Evolutionary conservation across 352 stramenopile genomes (phyloP).

Genomic region (Globisporangium canariense): DNA sequence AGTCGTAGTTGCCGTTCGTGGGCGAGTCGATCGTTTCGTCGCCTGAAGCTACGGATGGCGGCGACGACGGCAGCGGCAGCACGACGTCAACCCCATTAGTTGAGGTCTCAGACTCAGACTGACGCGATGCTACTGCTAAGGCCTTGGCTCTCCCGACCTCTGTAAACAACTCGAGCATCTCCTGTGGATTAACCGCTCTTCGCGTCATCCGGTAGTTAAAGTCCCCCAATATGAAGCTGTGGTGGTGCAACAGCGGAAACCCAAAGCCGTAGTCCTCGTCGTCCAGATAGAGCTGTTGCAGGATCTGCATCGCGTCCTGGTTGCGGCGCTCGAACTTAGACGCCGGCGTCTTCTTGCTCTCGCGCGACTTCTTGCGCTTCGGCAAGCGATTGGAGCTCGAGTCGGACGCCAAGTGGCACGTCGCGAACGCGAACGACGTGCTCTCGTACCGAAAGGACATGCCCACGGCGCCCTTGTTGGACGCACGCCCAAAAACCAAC

Average conservation of each 20-base stretch:
- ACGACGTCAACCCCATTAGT: conserved; percentile 8
- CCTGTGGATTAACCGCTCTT: conserved; percentile 33
- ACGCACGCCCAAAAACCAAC: conserved; percentile 65
- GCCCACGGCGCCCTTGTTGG: conserved; percentile 71
- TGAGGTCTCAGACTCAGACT: not conserved
- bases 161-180: conserved; percentile 48
- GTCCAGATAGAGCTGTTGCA: conserved; percentile 79
- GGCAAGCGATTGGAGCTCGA: conserved; percentile 48
- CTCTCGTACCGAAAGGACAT: conserved; percentile 58
- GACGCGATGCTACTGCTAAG: not conserved
- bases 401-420: conserved; percentile 86
- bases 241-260: conserved; percentile 74
- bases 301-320: conserved; percentile 74
- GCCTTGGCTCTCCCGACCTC: conserved; percentile 10
- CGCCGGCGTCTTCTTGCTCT: conserved; percentile 20
- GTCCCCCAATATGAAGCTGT: conserved; percentile 89
- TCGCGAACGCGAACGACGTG: conserved; percentile 64
- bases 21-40: conserved; percentile 23
- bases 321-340: conserved; percentile 82
- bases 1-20: conserved; percentile 27
- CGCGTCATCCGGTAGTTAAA: conserved; percentile 86
- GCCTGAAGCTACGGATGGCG: conserved; percentile 8
- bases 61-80: conserved; percentile 9
- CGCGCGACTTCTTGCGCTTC: conserved; percentile 21
- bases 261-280: conserved; percentile 85